These are phyloP conservation scores for Solanum paucissectum DNA, from an alignment of 257 asterid species.

Conservation along the genomic window DNA sequence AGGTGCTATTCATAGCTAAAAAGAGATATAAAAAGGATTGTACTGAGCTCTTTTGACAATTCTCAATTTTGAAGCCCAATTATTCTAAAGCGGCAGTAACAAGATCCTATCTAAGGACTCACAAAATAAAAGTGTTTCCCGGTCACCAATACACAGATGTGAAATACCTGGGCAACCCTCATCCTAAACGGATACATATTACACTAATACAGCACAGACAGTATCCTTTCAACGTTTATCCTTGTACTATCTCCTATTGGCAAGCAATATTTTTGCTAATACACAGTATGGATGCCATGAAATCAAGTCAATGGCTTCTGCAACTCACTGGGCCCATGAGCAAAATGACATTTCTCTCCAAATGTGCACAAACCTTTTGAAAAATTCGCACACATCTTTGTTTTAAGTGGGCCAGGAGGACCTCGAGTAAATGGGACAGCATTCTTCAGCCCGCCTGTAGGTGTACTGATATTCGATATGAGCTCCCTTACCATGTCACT, in stretches of 20 bases:
- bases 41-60: neutral
- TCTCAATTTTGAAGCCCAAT: neutral
- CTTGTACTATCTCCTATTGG: neutral
- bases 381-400: slow-evolving; percentile 70
- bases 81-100: neutral
- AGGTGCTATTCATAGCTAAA: neutral
- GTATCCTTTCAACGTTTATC: neutral
- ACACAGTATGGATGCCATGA: neutral
- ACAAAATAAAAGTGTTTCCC: neutral
- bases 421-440: slow-evolving; percentile 23
- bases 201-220: neutral
- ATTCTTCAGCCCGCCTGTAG: slow-evolving; percentile 16
- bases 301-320: slow-evolving; percentile 38
- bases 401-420: slow-evolving; percentile 42
- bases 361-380: slow-evolving; percentile 78
- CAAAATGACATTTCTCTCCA: slow-evolving; percentile 86
- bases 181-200: neutral
- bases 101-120: neutral
- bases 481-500: slow-evolving; percentile 65
- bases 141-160: neutral
- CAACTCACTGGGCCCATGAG: slow-evolving; percentile 77
- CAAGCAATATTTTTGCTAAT: neutral
- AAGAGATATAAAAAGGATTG: neutral
- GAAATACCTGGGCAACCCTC: neutral
- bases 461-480: slow-evolving; percentile 32